Evolutionary conservation across 2,329 filamentous ascomycete genomes (phyloP).

Genomic region (Rasamsonia emersonii): DNA sequence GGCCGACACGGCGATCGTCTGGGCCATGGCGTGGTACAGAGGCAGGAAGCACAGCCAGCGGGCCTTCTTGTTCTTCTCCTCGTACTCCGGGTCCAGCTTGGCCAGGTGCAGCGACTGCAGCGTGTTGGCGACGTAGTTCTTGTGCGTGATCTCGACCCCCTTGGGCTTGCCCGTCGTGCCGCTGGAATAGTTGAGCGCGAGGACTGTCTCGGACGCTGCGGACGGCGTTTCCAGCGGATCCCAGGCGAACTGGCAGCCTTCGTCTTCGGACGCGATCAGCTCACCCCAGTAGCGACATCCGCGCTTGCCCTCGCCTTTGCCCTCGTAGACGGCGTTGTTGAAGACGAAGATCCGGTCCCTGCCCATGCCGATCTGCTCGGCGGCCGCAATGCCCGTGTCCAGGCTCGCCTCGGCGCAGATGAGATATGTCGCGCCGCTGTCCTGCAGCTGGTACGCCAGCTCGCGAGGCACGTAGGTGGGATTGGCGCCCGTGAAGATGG

Average conservation of each 20-base stretch:
- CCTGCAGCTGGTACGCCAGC: constrained; percentile 64
- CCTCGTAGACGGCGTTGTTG: constrained; percentile 47
- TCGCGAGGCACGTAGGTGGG: constrained; percentile 62
- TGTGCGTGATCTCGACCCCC: constrained; percentile 73
- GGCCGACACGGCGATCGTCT: no score
- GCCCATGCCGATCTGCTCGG: constrained; percentile 48
- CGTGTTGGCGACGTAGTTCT: constrained; percentile 65
- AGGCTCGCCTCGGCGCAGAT: constrained; percentile 54
- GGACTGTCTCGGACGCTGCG: constrained; percentile 31
- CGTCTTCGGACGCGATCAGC: constrained; percentile 44
- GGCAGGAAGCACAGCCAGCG: constrained; percentile 61
- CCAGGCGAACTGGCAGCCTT: constrained; percentile 57
- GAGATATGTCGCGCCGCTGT: constrained; percentile 60
- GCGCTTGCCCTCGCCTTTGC: constrained; percentile 24
- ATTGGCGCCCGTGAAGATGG: constrained; percentile 69
- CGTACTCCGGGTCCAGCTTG: constrained; percentile 41
- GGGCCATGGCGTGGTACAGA: constrained; percentile 66
- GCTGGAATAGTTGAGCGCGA: constrained; percentile 66
- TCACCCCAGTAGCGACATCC: constrained; percentile 55
- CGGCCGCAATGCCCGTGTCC: constrained; percentile 58
- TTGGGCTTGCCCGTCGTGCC: constrained; percentile 76
- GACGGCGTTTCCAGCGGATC: constrained; percentile 33
- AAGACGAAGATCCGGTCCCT: constrained; percentile 55
- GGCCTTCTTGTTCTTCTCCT: constrained; percentile 33
- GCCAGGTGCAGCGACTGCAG: constrained; percentile 47